These are phyloP conservation scores for Myrica gale DNA, from an alignment of 306 rosid species.

Conservation along the genomic window DNA sequence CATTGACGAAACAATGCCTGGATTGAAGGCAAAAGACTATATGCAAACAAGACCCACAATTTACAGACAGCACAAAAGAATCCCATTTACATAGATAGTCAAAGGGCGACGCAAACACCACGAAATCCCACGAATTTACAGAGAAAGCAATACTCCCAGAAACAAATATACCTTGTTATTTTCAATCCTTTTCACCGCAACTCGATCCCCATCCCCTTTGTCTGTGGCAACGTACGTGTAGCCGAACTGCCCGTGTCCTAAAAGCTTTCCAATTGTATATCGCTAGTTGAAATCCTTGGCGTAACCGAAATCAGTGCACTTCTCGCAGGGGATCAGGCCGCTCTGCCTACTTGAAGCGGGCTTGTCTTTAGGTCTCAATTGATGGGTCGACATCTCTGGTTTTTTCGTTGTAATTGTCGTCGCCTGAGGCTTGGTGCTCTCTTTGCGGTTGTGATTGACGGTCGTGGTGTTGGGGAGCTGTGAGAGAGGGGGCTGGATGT, in stretches of 20 bases:
- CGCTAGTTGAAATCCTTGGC: conserved; percentile 59
- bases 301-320: conserved; percentile 97
- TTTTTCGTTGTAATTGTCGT: conserved; percentile 12
- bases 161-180: conserved; percentile 68
- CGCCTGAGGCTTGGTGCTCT: conserved; percentile 19
- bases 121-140: conserved; percentile 7
- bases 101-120: conserved; percentile 7
- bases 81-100: neutral
- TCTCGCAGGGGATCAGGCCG: conserved; percentile 69
- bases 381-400: conserved; percentile 28
- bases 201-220: conserved; percentile 82
- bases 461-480: no score
- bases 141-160: conserved; percentile 2
- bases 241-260: conserved; percentile 97
- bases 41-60: conserved; percentile 5
- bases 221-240: conserved; percentile 85
- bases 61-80: neutral
- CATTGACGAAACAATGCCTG: conserved; percentile 25
- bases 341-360: conserved; percentile 29
- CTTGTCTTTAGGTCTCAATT: conserved; percentile 39
- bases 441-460: conserved; percentile 39
- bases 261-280: conserved; percentile 78
- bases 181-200: conserved; percentile 88
- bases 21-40: neutral
- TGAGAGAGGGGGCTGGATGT: no score